Conservation (phyloP, 371 early-diverging fungal genomes). For the Polyrhizophydium stewartii region DNA sequence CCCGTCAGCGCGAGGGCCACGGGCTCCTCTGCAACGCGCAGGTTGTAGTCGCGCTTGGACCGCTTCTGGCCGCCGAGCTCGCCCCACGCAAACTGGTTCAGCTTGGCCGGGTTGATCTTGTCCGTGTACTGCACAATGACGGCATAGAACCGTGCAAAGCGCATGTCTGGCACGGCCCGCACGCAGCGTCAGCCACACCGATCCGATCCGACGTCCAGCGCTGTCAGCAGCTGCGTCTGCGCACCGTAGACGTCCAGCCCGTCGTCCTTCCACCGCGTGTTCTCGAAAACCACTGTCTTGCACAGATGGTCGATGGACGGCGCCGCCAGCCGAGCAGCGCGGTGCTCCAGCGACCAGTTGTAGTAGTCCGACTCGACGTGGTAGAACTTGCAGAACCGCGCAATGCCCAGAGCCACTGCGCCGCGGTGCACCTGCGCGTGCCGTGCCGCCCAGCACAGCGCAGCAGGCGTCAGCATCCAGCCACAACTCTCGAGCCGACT, state of each 20-base stretch:
- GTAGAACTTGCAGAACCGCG: slow-evolving; percentile 10
- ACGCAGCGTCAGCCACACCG: no score
- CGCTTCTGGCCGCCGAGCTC: slow-evolving; percentile 10
- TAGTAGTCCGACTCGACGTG: slow-evolving; percentile 59
- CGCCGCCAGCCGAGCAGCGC: slow-evolving; percentile 61
- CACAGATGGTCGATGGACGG: slow-evolving; percentile 72
- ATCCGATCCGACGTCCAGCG: no score
- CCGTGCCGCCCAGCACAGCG: no score
- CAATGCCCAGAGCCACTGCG: neutral
- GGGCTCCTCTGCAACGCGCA: slow-evolving; percentile 42
- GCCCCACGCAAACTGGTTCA: slow-evolving; percentile 54
- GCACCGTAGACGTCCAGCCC: neutral
- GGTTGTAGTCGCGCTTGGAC: slow-evolving; percentile 33
- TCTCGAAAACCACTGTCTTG: slow-evolving; percentile 77
- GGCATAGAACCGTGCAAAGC: no score
- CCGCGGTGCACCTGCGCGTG: no score
- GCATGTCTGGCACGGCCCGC: no score
- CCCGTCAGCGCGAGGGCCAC: slow-evolving; percentile 61
- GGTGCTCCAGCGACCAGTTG: slow-evolving; percentile 64
- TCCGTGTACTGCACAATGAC: slow-evolving; percentile 58
- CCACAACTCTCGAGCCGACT: no score
- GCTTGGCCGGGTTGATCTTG: slow-evolving; percentile 61
- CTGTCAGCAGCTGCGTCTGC: no score
- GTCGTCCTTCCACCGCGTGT: slow-evolving; percentile 53
- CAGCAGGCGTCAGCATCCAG: no score